Evolutionary conservation across 2,329 filamentous ascomycete genomes (phyloP), one percentile per base, ranked within the genome.

Genomic region (Pyrenophora teres): DNA sequence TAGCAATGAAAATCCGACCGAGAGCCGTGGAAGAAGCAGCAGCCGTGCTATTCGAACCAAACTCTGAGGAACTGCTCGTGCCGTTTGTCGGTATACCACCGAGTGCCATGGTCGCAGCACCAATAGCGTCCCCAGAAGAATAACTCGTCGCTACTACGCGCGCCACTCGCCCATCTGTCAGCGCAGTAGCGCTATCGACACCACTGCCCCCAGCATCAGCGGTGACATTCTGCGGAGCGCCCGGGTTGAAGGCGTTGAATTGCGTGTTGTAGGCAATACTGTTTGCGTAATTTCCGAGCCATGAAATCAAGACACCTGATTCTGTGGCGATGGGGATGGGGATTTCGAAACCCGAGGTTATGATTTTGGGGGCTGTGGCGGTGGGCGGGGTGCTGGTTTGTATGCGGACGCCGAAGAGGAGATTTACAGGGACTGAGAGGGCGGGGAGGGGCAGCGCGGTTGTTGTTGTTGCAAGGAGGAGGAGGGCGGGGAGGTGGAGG

Each of bases 251-350:
- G 5, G 23, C 38, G 12, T 33, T 46, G 13, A 38, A 21, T 12
- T 46, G 43, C 6, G 43, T 46, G 13, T 46, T 46, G 35, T 46
- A 46, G 7, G 35, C 6, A 16, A 30, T 38, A 13, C 43, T 35
- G 35, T 38, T 18, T 16, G 23, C 35, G 12, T 46, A 46, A 33
- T 46, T 46, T 37, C 33, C 43, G 27, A 46, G 36, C 43, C 43
- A 46, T 0, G 43, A 46, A 15, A 46, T 35, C 15, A 46, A 33
- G n/a, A 16, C 25, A 0, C 43, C 43, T 13, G 43, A 38, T 6
- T 30, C 16, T 8, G 43, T 33, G 15, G 36, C 13, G 7, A 46
- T 10, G 12, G 43, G 43, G 13, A 46, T n/a, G 10, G 35, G 23
- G 12, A 45, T 33, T 1, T 16, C n/a, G 30, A 37, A 45, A 0